Base-by-base conservation (phyloP, 208 protist species). In the Crithidia expoeki region DNA sequence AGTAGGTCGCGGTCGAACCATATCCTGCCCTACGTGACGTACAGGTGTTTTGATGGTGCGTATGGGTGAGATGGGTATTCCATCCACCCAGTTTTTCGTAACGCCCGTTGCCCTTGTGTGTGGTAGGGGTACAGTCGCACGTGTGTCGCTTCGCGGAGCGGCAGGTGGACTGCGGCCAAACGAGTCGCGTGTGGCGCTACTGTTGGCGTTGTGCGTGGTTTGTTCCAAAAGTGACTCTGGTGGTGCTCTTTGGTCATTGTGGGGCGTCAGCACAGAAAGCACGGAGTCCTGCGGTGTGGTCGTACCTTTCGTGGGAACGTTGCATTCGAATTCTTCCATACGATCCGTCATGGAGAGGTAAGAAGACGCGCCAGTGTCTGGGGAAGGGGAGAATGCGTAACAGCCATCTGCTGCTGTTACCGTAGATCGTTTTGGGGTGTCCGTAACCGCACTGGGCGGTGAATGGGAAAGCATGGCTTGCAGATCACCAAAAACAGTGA, bases 311-410 rank as follows among this genome's bases (percentile, higher is more conserved):
- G 64, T 67, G 1, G 72, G 64, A 2, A 55, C 63, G 30, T 72
- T 16, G 30, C 58, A 77, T 12, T 72, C 33, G 46, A 77, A 77
- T 49, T 68, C 72, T 4, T 52, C 58, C 47, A 49, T 33, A 5
- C 58, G 63, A 17, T 62, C 64, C 64, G 68, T 72, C 56, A 42
- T 40, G 11, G 72, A 77, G 34, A 49, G 21, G 44, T 61, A 67
- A 21, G 72, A 77, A 9, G 72, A 77, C 32, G 36, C 34, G 1
- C 7, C 64, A 38, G 72, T 67, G 38, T 17, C 47, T 12, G 59
- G 44, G 21, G 72, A 77, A 6, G 72, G 72, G 2, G 72, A 77
- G 51, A 77, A 77, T 27, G 64, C 72, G 49, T 72, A 77, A 58
- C 63, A 72, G 64, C 50, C 64, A n/a, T 62, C 50, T 32, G 12